Evolutionary conservation across 768 basidiomycete species (phyloP).

Genomic region (Leccinum variicolor): DNA sequence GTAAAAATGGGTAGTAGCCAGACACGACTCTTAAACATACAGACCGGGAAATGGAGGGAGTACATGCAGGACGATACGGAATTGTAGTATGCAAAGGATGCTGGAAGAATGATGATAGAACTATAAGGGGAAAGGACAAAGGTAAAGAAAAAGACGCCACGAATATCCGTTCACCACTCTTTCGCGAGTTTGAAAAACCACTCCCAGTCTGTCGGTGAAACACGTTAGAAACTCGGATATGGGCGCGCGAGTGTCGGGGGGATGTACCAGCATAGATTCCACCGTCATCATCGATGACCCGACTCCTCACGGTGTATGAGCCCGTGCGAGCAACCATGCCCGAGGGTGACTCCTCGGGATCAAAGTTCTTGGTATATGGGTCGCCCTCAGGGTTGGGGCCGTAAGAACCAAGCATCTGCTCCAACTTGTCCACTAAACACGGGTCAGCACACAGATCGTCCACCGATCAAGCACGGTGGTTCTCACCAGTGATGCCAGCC

Average conservation of each 20-base stretch:
- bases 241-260: background rate
- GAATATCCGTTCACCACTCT: slow-evolving; percentile 66
- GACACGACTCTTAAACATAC: slow-evolving; percentile 17
- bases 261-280: slow-evolving; percentile 71
- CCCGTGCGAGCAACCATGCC: slow-evolving; percentile 85
- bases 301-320: slow-evolving; percentile 71
- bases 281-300: slow-evolving; percentile 86
- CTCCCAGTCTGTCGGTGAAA: slow-evolving; percentile 29
- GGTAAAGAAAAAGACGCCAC: slow-evolving; percentile 9
- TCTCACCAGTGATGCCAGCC: slow-evolving; percentile 64
- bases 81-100: slow-evolving; percentile 29
- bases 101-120: slow-evolving; percentile 23
- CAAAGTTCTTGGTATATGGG: slow-evolving; percentile 74
- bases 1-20: slow-evolving; percentile 7
- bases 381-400: slow-evolving; percentile 66
- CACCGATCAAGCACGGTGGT: background rate
- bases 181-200: slow-evolving; percentile 92
- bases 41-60: slow-evolving; percentile 8
- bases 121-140: background rate
- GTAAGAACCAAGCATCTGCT: slow-evolving; percentile 94
- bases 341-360: slow-evolving; percentile 66
- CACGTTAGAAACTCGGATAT: slow-evolving; percentile 8
- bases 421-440: slow-evolving; percentile 78
- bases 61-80: slow-evolving; percentile 28
- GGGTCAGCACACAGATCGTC: slow-evolving; percentile 3